A percentile compares a stretch with the other conserved stretches of the same genome.
Conservation (phyloP, 306 rosid species). For the Sicyos edulis region DNA sequence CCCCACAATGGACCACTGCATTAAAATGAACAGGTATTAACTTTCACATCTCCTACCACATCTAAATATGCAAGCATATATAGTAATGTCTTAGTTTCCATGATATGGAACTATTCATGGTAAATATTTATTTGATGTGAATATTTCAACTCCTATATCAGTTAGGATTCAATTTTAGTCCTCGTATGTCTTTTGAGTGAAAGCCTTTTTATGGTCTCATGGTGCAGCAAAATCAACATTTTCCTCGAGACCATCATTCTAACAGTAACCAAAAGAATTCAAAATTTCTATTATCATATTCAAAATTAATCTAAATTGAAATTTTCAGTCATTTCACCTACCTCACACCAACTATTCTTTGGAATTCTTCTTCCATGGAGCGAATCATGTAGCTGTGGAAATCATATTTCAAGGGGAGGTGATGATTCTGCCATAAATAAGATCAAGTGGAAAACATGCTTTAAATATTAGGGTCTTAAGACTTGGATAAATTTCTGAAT, state of each 20-base stretch:
- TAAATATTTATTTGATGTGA: background rate
- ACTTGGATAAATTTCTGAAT: background rate
- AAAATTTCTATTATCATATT: background rate
- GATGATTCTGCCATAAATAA: conserved; percentile 72
- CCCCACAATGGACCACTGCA: conserved; percentile 93
- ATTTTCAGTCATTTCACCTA: conserved; percentile 3
- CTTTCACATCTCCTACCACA: background rate
- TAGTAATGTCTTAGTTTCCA: background rate
- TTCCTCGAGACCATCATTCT: background rate
- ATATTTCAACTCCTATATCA: conserved; percentile 11
- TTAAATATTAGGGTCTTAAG: background rate
- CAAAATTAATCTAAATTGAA: background rate
- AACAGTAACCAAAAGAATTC: background rate
- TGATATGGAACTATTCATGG: background rate
- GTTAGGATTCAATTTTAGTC: background rate
- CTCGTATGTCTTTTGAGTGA: too few relatives aligned
- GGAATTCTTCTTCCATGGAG: conserved; percentile 99
- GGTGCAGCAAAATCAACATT: background rate
- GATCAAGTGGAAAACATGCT: background rate
- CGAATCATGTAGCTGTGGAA: conserved; percentile 97
- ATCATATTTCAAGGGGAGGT: conserved; percentile 63
- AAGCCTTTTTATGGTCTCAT: background rate
- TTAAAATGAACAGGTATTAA: conserved; percentile 12
- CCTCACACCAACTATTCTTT: conserved; percentile 97
- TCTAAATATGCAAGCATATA: background rate